A percentile compares a stretch with the other conserved stretches of the same genome.
Conservation (phyloP, 148 eudicot species). For the Heliosperma pusillum region DNA sequence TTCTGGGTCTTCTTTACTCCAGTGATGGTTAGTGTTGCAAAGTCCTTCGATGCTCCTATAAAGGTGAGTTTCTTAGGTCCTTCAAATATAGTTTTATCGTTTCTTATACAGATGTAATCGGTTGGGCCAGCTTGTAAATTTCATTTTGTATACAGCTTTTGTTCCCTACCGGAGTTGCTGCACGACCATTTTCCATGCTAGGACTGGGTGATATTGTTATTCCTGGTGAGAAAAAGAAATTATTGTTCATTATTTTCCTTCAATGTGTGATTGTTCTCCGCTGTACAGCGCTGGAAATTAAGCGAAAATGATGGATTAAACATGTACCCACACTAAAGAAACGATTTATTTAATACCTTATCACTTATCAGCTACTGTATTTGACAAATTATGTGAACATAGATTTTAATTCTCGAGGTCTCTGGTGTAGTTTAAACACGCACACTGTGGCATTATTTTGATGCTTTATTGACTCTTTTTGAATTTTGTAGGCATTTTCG, state of each 20-base stretch:
- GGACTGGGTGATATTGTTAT: constrained; percentile 98
- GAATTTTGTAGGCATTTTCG: constrained; percentile 70
- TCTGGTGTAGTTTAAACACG: neutral
- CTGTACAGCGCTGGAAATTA: neutral
- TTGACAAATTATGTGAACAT: no score
- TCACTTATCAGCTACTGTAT: no score
- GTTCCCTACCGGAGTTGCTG: constrained; percentile 75
- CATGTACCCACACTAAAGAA: neutral
- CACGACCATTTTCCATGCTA: constrained; percentile 93
- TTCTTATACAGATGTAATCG: neutral
- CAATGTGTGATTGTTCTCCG: constrained; percentile 3
- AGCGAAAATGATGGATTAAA: neutral
- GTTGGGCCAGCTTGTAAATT: constrained; percentile 6
- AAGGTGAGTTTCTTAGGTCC: constrained; percentile 55
- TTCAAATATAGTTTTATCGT: neutral
- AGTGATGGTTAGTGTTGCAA: constrained; percentile 99
- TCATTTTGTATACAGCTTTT: constrained; percentile 63
- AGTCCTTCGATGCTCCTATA: constrained; percentile 98
- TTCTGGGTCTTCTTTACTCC: constrained; percentile 99
- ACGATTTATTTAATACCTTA: neutral
- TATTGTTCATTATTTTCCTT: constrained; percentile 4
- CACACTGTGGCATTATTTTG: neutral
- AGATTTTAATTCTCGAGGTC: neutral
- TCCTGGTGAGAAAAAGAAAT: constrained; percentile 62
- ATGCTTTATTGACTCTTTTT: constrained; percentile 8